A percentile compares a stretch with the other conserved stretches of the same genome.
phyloP scores from a whole-genome alignment of 176 grass and related monocot species.

The Avena sativa region DNA sequence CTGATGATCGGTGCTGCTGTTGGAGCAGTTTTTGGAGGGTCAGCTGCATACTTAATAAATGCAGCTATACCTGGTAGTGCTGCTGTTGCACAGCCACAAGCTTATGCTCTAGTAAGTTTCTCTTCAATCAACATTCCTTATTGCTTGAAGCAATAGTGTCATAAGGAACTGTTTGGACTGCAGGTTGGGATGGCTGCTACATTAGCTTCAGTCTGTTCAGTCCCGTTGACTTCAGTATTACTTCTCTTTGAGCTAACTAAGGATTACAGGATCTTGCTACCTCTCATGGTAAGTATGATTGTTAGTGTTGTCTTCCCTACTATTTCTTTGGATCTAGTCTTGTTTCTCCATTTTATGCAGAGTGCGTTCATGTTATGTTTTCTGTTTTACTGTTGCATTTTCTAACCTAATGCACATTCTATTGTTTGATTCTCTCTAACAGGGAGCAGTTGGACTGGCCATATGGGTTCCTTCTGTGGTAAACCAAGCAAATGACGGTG shows the following conservation, averaged over 20 bases:
- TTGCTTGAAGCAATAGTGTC: constrained; percentile 30
- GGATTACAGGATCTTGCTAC: constrained; percentile 96
- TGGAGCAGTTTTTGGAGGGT: constrained; percentile 96
- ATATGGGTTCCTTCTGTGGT: constrained; percentile 99
- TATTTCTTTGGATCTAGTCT: constrained; percentile 20
- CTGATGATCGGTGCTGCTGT: constrained; percentile 97
- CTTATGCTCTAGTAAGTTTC: constrained; percentile 86
- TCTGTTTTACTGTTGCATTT: constrained; percentile 4
- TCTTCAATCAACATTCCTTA: constrained; percentile 6
- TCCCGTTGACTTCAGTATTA: constrained; percentile 85
- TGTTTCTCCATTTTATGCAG: constrained; percentile 4
- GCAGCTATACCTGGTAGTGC: constrained; percentile 93
- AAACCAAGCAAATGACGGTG: constrained; percentile 71
- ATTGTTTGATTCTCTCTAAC: constrained; percentile 20
- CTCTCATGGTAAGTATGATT: constrained; percentile 81
- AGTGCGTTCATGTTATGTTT: neutral
- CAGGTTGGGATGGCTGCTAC: constrained; percentile 99
- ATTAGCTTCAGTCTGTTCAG: constrained; percentile 86
- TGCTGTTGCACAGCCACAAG: constrained; percentile 95
- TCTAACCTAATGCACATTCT: constrained; percentile 16
- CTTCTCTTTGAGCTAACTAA: constrained; percentile 98
- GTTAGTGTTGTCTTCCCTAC: neutral
- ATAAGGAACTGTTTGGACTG: constrained; percentile 36
- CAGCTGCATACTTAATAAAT: constrained; percentile 87
- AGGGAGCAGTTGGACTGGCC: constrained; percentile 98